Base-by-base conservation (phyloP, 192 early-diverging fungal genomes). In the Coemansia sp. region DNA sequence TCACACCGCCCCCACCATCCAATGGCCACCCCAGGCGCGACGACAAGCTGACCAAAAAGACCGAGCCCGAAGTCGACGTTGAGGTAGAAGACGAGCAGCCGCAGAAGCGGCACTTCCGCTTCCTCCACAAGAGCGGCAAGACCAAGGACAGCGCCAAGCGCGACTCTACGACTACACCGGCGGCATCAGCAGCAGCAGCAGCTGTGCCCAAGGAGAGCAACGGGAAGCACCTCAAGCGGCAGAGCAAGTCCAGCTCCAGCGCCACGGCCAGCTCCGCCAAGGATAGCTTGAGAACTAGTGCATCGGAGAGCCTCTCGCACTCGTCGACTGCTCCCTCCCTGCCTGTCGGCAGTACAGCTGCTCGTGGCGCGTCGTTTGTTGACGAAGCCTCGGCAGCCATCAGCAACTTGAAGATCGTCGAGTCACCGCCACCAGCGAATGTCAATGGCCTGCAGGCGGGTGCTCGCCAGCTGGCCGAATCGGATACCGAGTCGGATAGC, bases 51-150 rank as follows among this genome's bases (percentile, higher is more conserved):
- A 27, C 64, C n/a, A 64, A 37, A 43, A 75, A 70, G 32, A 19
- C 57, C 12, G 51, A 58, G 58, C 35, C 58, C 4, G 67, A 71
- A 10, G 25, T 37, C 12, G 71, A 56, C 15, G 31, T 43, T 17
- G 67, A 65, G 32, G 51, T 17, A 12, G 51, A 54, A 17, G 51
- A 54, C 5, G 79, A 82, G 20, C 14, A 73, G 64, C 60, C 71
- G 7, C 70, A 82, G 49, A 76, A 82, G 68, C 70, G 70, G 65
- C 70, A 67, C 41, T 82, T 82, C 53, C 69, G 70, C 27, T 82
- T 82, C 25, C 41, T 82, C 67, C 79, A 75, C 53, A 75, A 76
- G 63, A 47, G 67, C 60, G 67, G 74, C 45, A 82, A 82, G 70
- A 56, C 37, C 60, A 73, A 76, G 67, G 70, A 70, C 45, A 62